Base-by-base conservation (phyloP, 108 stramenopile genomes). In the Chaetoceros muelleri region DNA sequence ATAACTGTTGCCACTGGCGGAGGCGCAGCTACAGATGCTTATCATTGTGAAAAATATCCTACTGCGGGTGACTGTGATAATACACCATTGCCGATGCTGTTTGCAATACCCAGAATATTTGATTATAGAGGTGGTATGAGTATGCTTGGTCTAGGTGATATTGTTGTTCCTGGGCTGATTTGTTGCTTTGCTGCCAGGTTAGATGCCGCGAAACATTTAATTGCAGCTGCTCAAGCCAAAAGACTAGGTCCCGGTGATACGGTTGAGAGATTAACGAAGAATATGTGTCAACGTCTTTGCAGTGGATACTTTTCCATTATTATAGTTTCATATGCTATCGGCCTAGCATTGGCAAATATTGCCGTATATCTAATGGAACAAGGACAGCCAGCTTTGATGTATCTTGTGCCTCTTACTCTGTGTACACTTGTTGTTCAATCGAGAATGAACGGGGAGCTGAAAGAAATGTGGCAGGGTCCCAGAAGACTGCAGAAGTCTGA, bases 91-190 rank as follows among this genome's bases (percentile, higher is more conserved):
- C 93, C 93, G 13, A 90, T 94, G 87, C 70, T 94, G 1, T 72
- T 94, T 53, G 62, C 78, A 40, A 65, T 91, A 30, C 93, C 93
- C 20, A 61, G 85, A 5, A 58, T 92, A 55, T 73, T 71, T 27
- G 90, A 92, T 63, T 87, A 85, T 65, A 70, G 57, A 28, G 73
- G 83, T 25, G 85, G 91, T 7, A 74, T 70, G 44, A 69, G 69
- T 24, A 71, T 95, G 76, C 61, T 95, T 53, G 94, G 94, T 24
- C 62, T 95, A 17, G 94, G 94, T 22, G 94, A 95, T 62, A 93
- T 95, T 57, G 75, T 93, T 28, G 5, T 40, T 10, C 92, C 92
- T 18, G 92, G 92, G 5, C 66, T 93, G 28, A 58, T 93, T 49
- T 46, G 89, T 28, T 74, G 84, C 51, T 87, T 88, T 57, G 83